These are phyloP conservation scores for Psidium guajava DNA, from an alignment of 345 rosid genomes.

Conservation along the genomic window DNA sequence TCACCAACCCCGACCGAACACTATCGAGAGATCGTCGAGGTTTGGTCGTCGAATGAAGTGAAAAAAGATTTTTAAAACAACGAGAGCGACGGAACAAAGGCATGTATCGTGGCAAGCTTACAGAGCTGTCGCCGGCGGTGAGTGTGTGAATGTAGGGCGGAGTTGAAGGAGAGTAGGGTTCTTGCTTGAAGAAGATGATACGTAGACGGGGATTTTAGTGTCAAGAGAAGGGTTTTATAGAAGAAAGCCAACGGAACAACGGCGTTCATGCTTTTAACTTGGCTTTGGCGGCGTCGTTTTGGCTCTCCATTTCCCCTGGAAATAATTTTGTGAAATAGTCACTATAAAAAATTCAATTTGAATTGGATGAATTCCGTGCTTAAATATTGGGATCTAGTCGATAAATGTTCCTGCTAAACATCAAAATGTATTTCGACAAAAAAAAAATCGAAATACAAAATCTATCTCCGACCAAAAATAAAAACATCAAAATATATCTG, in stretches of 20 bases:
- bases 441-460: too few species aligned
- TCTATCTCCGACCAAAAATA: neutral
- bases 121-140: neutral
- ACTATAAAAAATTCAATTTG: too few species aligned
- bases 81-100: neutral
- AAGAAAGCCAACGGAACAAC: neutral
- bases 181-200: neutral
- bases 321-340: neutral
- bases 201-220: neutral
- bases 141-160: neutral
- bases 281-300: neutral
- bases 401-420: too few species aligned
- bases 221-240: neutral
- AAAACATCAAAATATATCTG: too few species aligned
- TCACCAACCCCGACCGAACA: neutral
- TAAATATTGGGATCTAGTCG: too few species aligned
- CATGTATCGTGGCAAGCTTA: neutral
- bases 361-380: too few species aligned
- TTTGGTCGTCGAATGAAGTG: neutral
- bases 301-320: neutral
- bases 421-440: too few species aligned
- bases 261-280: neutral
- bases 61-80: too few species aligned
- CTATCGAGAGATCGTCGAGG: neutral
- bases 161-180: neutral